Base-by-base conservation (phyloP, 164 flowering plant species). In the Macadamia tetraphylla region DNA sequence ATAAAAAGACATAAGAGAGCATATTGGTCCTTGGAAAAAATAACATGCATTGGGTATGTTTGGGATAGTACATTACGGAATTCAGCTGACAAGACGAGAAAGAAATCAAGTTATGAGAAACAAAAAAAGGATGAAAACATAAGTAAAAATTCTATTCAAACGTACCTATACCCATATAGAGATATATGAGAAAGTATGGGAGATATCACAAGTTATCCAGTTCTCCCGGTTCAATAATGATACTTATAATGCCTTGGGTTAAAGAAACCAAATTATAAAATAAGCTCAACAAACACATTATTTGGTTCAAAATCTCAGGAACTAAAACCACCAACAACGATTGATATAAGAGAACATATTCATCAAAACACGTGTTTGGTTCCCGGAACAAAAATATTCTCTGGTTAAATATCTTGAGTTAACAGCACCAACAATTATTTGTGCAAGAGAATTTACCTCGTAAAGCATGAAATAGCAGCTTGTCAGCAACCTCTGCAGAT, bases 391-490 rank as follows among this genome's bases (percentile, higher is more conserved):
- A 46, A 46, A 46, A 46, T 8, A 46, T 46, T 9, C 3, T 1
- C 29, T 32, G 44, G 40, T 35, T 35, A 35, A 35, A 35, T 2
- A 35, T 35, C 40, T 0, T 9, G 29, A 65, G 29, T 23, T 51
- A 53, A 13, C 46, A 43, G 51, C 17, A 57, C 59, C 59, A 57
- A 57, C 8, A 42, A 48, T 9, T 46, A 30, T 7, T 32, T 3
- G 9, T 67, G 40, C 44, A 15, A 1, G 57, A 60, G 30, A 23
- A 30, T 42, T 31, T 80, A 87, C 91, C 94, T 89, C 71, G 76
- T 30, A 87, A 69, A 75, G 94, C 94, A 68, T 64, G 76, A 74
- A 44, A 46, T 62, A 92, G 83, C 78, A 90, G 94, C 73, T 79
- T 81, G 30, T 81, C 85, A 43, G 85, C 92, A 59, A 66, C 77